Conservation (phyloP, 768 basidiomycete genomes). For the Tulasnella sp. region DNA sequence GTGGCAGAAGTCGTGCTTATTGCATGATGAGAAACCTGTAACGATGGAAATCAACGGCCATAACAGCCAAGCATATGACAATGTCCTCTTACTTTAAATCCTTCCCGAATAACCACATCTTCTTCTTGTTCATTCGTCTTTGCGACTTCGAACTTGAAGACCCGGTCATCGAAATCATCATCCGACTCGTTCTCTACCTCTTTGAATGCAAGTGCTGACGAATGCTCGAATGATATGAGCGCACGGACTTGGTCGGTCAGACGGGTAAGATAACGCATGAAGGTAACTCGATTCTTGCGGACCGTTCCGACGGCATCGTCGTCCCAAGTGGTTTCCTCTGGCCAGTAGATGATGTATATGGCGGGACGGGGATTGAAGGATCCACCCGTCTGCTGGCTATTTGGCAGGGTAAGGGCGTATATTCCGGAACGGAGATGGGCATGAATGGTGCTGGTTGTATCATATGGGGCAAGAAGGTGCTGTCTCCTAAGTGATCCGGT, state of each 20-base stretch:
- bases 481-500: no score
- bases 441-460: neutral
- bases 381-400: conserved; percentile 10
- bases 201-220: conserved; percentile 35
- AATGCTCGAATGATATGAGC: conserved; percentile 40
- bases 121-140: conserved; percentile 14
- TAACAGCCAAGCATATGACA: no score
- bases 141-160: conserved; percentile 15
- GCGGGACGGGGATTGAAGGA: neutral
- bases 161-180: conserved; percentile 5
- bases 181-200: conserved; percentile 9
- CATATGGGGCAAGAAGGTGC: no score
- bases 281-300: conserved; percentile 42
- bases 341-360: conserved; percentile 48
- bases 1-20: no score
- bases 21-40: no score
- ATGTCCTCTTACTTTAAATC: conserved; percentile 20
- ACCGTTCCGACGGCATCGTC: conserved; percentile 33
- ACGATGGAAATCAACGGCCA: no score
- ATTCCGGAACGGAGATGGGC: no score
- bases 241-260: conserved; percentile 44
- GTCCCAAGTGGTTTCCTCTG: conserved; percentile 37
- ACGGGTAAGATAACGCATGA: conserved; percentile 53
- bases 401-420: neutral
- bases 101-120: neutral